Evolutionary conservation across 2,329 filamentous ascomycete species (phyloP), one percentile per base, ranked within the genome.

Genomic region (Penicillium paneum): DNA sequence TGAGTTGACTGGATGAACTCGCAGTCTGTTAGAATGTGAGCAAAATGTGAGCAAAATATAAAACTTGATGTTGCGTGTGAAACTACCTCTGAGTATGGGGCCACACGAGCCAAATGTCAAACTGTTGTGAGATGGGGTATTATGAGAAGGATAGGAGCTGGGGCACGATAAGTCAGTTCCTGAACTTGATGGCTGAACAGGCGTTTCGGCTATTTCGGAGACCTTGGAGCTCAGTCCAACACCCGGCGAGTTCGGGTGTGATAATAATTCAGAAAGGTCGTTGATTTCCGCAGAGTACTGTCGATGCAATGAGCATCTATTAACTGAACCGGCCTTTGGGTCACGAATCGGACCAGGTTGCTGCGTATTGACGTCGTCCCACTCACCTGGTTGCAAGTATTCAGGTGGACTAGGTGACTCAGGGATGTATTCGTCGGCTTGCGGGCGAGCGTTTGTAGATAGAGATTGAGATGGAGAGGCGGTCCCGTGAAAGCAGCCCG

Each of bases 161-260:
- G 32, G 17, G 10, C 6, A 11, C 15, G 24, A 46, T 2, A 26
- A 12, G n/a, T 32, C 58, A 43, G 26, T 35, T 60, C 12, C 39
- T 12, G 11, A 26, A 12, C 21, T 15, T 15, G 32, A 26, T 12
- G 31, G 43, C 13, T 36, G 36, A 42, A 57, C 41, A 10, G 64
- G 62, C 8, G 63, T 67, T 48, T 65, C 64, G 8, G 63, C 57
- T 46, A 68, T 58, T 32, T 67, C 63, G 31, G 51, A 34, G 24
- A 43, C 31, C 42, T 53, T 45, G 12, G 17, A 42, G 11, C 36
- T 34, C 19, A 32, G 19, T 15, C 28, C 19, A 17, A 47, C 4
- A 31, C 24, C 36, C 8, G 49, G 43, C 29, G 49, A 26, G 5
- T 39, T 39, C 8, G 42, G 42, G 7, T 52, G 12, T 15, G 36